Evolutionary conservation across 2,329 filamentous ascomycete genomes (phyloP).

Genomic region (Scopulariopsis brevicaulis): DNA sequence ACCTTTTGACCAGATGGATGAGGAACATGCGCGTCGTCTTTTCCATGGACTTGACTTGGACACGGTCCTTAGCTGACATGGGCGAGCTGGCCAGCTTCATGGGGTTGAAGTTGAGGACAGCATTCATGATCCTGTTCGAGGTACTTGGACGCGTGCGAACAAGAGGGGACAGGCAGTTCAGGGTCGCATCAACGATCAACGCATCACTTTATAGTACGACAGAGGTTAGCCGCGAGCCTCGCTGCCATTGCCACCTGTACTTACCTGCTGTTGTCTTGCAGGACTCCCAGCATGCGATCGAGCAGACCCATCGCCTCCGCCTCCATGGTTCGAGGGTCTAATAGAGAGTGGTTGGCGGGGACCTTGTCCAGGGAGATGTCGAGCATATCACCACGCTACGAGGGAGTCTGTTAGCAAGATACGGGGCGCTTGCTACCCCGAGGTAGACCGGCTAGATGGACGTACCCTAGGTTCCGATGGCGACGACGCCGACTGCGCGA

Average conservation of each 20-base stretch:
- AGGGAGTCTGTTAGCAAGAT: slow-evolving; percentile 5
- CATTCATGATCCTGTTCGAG: slow-evolving; percentile 73
- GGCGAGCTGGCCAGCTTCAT: slow-evolving; percentile 67
- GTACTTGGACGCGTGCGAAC: slow-evolving; percentile 73
- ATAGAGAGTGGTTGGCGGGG: slow-evolving; percentile 67
- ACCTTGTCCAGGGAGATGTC: slow-evolving; percentile 84
- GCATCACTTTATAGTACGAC: slow-evolving; percentile 52
- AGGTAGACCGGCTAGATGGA: slow-evolving; percentile 8
- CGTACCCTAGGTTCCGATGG: slow-evolving; percentile 74
- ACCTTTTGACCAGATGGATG: slow-evolving; percentile 73
- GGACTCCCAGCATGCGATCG: slow-evolving; percentile 72
- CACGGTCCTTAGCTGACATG: slow-evolving; percentile 66
- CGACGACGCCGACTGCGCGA: slow-evolving; percentile 79
- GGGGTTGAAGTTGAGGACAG: slow-evolving; percentile 85
- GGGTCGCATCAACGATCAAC: slow-evolving; percentile 76
- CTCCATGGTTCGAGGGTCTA: slow-evolving; percentile 73
- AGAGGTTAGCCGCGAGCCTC: not conserved
- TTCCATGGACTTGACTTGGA: slow-evolving; percentile 88
- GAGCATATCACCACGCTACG: slow-evolving; percentile 32
- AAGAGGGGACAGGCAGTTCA: slow-evolving; percentile 78
- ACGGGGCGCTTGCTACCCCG: not conserved
- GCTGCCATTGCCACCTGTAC: slow-evolving; percentile 13
- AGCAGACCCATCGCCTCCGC: slow-evolving; percentile 86
- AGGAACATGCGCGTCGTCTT: slow-evolving; percentile 80
- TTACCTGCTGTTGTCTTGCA: slow-evolving; percentile 81